These are phyloP conservation scores for Talaromyces sp. DNA, from an alignment of 2,329 filamentous ascomycete genomes.

Conservation along the genomic window DNA sequence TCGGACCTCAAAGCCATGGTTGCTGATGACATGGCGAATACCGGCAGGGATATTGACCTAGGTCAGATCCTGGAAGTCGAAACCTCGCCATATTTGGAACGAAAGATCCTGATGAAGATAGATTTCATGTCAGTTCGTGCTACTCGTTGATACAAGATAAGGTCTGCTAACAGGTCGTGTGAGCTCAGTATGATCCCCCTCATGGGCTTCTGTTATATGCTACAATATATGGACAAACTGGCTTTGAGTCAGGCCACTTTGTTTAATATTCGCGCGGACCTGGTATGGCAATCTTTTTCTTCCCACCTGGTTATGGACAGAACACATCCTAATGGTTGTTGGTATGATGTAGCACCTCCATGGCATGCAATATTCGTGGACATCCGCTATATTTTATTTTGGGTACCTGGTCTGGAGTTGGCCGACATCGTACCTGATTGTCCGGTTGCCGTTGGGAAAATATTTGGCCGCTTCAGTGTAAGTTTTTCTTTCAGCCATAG, in stretches of 20 bases:
- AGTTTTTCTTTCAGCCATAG: not conserved
- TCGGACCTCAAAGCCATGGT: constrained; percentile 5
- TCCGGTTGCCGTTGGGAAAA: constrained; percentile 9
- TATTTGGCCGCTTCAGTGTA: constrained; percentile 9
- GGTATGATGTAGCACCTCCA: not conserved
- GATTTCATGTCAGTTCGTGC: not conserved
- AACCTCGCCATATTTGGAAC: constrained; percentile 3
- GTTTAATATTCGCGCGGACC: constrained; percentile 25
- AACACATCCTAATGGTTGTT: not conserved
- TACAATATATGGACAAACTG: constrained; percentile 31
- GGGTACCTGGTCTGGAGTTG: constrained; percentile 10
- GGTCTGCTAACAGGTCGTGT: not conserved
- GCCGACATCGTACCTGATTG: constrained; percentile 4
- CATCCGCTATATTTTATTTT: constrained; percentile 13
- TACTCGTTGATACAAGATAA: too few relatives aligned
- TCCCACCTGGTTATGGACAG: not conserved
- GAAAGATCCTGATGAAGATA: constrained; percentile 7
- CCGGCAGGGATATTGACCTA: constrained; percentile 1
- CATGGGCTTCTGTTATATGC: constrained; percentile 30
- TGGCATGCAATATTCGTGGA: constrained; percentile 12
- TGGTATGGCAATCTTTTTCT: constrained; percentile 19
- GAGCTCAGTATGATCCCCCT: constrained; percentile 24
- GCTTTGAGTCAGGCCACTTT: constrained; percentile 30
- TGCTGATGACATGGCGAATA: not conserved
- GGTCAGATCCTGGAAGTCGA: constrained; percentile 9